A percentile compares a stretch with the other conserved stretches of the same genome.
Conservation (phyloP, 2,329 filamentous ascomycete species). For the Lomentospora prolificans region DNA sequence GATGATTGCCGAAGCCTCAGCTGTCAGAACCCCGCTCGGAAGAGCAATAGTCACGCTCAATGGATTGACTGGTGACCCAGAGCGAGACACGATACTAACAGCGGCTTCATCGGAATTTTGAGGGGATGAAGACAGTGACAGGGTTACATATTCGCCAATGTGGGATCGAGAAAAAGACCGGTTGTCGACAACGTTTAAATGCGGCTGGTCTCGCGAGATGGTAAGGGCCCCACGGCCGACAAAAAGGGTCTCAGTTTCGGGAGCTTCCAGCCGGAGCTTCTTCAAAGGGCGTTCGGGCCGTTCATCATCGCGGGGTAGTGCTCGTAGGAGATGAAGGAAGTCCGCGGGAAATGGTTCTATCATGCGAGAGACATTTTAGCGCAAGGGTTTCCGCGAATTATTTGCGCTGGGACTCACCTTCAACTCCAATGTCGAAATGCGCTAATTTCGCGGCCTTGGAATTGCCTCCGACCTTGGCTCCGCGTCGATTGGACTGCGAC, state of each 20-base stretch:
- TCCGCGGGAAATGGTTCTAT: constrained; percentile 17
- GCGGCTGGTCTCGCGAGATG: not conserved
- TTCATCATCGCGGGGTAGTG: constrained; percentile 15
- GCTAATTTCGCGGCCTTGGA: not conserved
- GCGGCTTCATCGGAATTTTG: not conserved
- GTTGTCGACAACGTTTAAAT: too few relatives aligned
- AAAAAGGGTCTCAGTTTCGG: not conserved
- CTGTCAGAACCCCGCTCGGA: not conserved
- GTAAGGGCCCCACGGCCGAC: constrained; percentile 1
- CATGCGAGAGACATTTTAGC: too few relatives aligned
- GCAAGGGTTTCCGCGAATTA: too few relatives aligned
- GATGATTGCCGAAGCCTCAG: not conserved
- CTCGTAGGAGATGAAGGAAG: constrained; percentile 16
- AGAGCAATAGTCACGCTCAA: not conserved
- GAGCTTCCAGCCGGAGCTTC: not conserved
- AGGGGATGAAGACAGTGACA: not conserved
- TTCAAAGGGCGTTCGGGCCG: not conserved
- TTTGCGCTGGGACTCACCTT: not conserved
- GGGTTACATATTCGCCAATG: not conserved
- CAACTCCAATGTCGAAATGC: not conserved
- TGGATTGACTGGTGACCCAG: not conserved
- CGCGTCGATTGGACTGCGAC: not conserved
- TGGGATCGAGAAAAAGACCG: not conserved
- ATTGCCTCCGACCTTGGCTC: not conserved
- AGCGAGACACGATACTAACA: not conserved